These are phyloP conservation scores for Thermochaetoides dissita DNA, from an alignment of 2,329 filamentous ascomycete species.

Conservation along the genomic window DNA sequence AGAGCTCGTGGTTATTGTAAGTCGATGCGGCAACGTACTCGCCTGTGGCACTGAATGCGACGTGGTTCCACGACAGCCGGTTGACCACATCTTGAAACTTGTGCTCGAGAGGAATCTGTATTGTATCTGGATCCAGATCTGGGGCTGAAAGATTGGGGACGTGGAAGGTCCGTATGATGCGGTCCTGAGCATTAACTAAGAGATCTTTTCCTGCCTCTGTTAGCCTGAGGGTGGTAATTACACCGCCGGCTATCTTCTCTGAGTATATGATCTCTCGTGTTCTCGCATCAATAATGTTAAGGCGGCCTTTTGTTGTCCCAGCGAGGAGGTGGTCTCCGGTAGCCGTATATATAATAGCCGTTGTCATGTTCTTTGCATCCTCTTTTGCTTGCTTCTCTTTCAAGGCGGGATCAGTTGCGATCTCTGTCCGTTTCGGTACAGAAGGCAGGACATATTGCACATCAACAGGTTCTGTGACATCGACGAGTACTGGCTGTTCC, in stretches of 20 bases:
- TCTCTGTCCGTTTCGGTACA: constrained; percentile 58
- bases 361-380: constrained; percentile 90
- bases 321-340: constrained; percentile 79
- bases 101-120: constrained; percentile 85
- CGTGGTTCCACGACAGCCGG: constrained; percentile 88
- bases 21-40: constrained; percentile 95
- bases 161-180: constrained; percentile 84
- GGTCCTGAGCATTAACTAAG: constrained; percentile 84
- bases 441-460: constrained; percentile 69
- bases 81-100: constrained; percentile 98
- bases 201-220: constrained; percentile 74
- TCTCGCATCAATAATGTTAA: constrained; percentile 83
- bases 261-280: constrained; percentile 78
- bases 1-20: constrained; percentile 96
- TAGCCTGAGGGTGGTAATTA: constrained; percentile 76
- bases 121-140: constrained; percentile 67
- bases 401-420: constrained; percentile 53
- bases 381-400: constrained; percentile 80
- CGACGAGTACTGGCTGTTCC: constrained; percentile 78
- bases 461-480: constrained; percentile 55
- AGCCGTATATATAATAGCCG: constrained; percentile 76
- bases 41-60: constrained; percentile 83
- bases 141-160: constrained; percentile 61
- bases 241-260: constrained; percentile 71
- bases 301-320: constrained; percentile 87